Base-by-base conservation (phyloP, 495 filamentous ascomycete genomes). In the Hyphodiscus hymeniophilus region DNA sequence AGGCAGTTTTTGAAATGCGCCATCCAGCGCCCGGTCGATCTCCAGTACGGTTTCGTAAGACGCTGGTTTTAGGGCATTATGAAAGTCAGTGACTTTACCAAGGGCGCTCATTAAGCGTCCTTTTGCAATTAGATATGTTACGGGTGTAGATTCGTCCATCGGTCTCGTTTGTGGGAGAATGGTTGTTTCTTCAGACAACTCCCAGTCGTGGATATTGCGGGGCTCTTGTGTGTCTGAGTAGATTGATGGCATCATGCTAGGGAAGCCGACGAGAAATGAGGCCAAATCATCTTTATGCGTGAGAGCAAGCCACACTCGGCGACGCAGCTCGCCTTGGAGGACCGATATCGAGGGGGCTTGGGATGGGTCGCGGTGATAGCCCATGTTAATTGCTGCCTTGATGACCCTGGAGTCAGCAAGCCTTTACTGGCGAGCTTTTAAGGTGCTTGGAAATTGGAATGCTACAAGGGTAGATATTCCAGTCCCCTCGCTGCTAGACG, bases 281-380 rank as follows among this genome's bases (percentile, higher is more conserved):
- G 60, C 24, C n/a, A 66, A 38, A 18, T 57, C 42, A 28, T 71
- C 66, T 21, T 64, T 54, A 18, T 58, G 55, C 2, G 61, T 36
- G 0, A 71, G 45, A 13, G 55, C 54, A 16, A 47, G 16, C 63
- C 63, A 71, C 7, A 62, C 35, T 7, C 68, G 60, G 3, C 67
- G 48, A 18, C 67, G 55, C 50, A 67, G 64, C 38, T 71, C 68
- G 18, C 84, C 90, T 60, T 94, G 81, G 56, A 91, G 91, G 7
- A 88, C 81, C 4, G 82, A 77, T 49, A 98, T 82, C 40, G 81
- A 80, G 8, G 87, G 75, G 57, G 88, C 95, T 63, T 81, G 80
- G 52, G 84, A 85, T 10, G 87, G 79, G 62, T 98, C 92, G 41
- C 92, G 16, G 42, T 74, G 70, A 47, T 65, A 67, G 2, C 68